Percentiles rank a stretch among this genome's conserved stretches.
These are phyloP conservation scores for Clonostachys rhizophaga DNA, from an alignment of 2,329 filamentous ascomycete species.

Conservation along the genomic window DNA sequence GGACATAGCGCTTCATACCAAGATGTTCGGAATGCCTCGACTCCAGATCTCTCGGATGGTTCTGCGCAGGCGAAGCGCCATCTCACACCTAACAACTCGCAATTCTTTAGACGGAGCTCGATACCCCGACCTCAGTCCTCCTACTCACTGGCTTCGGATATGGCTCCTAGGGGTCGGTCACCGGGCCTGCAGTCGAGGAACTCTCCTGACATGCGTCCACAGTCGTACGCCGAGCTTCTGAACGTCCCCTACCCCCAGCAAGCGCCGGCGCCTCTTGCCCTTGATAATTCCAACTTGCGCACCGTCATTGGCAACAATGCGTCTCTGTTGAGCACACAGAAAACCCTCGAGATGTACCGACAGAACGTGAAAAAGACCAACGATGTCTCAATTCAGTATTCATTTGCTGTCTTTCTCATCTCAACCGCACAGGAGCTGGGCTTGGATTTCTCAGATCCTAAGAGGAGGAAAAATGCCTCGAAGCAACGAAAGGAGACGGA, in stretches of 20 bases:
- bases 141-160: conserved; percentile 71
- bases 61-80: conserved; percentile 52
- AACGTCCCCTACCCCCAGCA: conserved; percentile 78
- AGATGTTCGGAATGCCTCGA: conserved; percentile 39
- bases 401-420: conserved; percentile 92
- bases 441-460: conserved; percentile 42
- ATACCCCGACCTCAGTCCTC: conserved; percentile 68
- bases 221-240: conserved; percentile 55
- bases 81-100: conserved; percentile 50
- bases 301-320: conserved; percentile 82
- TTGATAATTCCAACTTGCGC: conserved; percentile 80
- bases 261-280: conserved; percentile 56
- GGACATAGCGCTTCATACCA: conserved; percentile 36
- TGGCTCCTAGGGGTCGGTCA: conserved; percentile 58
- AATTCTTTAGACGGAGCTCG: conserved; percentile 49
- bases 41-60: conserved; percentile 46
- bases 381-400: conserved; percentile 86
- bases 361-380: conserved; percentile 97
- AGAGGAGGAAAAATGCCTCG: conserved; percentile 37
- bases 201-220: conserved; percentile 49
- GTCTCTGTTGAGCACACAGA: conserved; percentile 82
- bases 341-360: conserved; percentile 97
- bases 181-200: conserved; percentile 46
- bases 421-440: conserved; percentile 80
- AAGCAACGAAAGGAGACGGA: conserved; percentile 41